Evolutionary conservation across 1,284 basidiomycete species (phyloP), one percentile per base, ranked within the genome.

Genomic region (Fomitopsis betulina): DNA sequence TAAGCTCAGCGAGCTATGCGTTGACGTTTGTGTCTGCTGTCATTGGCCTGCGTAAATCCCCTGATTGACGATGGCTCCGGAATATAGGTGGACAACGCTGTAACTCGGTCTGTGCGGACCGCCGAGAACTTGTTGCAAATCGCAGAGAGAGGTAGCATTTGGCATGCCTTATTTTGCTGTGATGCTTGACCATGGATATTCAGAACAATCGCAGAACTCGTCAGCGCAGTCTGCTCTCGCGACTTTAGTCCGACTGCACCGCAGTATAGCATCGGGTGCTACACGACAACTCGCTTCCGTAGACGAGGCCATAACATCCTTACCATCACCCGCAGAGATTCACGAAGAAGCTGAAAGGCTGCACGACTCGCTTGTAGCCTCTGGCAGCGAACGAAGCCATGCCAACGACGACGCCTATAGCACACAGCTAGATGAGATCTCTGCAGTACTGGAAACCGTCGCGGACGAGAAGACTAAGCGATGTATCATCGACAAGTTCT

Each of bases 1-100:
- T 43, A 47, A 38, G 1, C 43, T 69, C 19, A 25, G 58, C 6
- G 63, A 69, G 8, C 37, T 68, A 5, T 65, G 65, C 4, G 25
- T 58, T 1, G 43, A 65, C 53, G 69, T 58, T 5, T 17, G 45
- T 32, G 69, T 58, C 4, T 17, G 45, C 27, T 38, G 21, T 8
- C 37, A 23, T 35, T 27, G 13, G 3, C 35, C 23, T 43, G 13
- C 40, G 17, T 21, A n/a, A 30, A n/a, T 12, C 9, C 35, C 13
- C 9, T 30, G 19, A 21, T 19, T 27, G 21, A 23, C 47, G 33
- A 15, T 19, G 30, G 17, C 10, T 1, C 10, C 35, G 9, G 25
- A 7, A 17, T 12, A n/a, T n/a, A 56, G 55, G 49, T 30, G 3
- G 55, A 52, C 30, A 51, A 47, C 8, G 10, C 38, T 1, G 8